A percentile compares a stretch with the other conserved stretches of the same genome.
Conservation (phyloP, 139 green algal species). For the Tetradesmus obliquus region DNA sequence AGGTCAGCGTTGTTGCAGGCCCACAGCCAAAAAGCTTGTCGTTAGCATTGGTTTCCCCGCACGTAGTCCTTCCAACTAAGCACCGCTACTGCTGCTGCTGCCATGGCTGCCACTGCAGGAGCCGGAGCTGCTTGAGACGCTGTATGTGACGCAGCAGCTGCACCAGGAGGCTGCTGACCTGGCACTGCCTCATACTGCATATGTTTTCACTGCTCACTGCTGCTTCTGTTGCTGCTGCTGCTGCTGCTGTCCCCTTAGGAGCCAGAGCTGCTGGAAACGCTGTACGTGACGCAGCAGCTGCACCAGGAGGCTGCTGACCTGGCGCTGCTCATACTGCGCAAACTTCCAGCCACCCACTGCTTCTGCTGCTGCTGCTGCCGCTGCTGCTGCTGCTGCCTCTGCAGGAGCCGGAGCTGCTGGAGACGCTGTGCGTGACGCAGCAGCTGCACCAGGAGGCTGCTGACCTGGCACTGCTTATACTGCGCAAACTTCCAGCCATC, state of each 20-base stretch:
- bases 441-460: conserved; percentile 14
- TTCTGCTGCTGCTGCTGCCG: neutral
- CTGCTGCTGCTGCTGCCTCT: neutral
- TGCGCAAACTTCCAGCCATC: neutral
- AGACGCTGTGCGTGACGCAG: conserved; percentile 54
- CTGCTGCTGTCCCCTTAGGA: conserved; percentile 55
- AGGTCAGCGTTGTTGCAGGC: too few relatives aligned
- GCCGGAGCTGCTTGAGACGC: conserved; percentile 71
- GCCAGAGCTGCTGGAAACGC: conserved; percentile 71
- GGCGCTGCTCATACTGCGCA: neutral
- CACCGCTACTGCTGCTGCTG: neutral
- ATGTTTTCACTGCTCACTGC: neutral
- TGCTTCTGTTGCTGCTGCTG: neutral
- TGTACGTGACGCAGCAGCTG: conserved; percentile 49
- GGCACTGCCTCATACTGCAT: conserved; percentile 1
- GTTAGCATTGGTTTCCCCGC: too few relatives aligned
- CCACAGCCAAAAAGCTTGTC: too few relatives aligned
- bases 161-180: conserved; percentile 25
- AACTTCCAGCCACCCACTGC: neutral
- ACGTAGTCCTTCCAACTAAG: too few relatives aligned
- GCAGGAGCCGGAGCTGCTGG: conserved; percentile 76
- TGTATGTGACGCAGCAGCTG: conserved; percentile 47
- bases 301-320: conserved; percentile 29
- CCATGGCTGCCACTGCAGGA: conserved; percentile 53
- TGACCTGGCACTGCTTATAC: conserved; percentile 11